Base-by-base conservation (phyloP, 1,284 basidiomycete genomes). In the Caloboletus inedulis region DNA sequence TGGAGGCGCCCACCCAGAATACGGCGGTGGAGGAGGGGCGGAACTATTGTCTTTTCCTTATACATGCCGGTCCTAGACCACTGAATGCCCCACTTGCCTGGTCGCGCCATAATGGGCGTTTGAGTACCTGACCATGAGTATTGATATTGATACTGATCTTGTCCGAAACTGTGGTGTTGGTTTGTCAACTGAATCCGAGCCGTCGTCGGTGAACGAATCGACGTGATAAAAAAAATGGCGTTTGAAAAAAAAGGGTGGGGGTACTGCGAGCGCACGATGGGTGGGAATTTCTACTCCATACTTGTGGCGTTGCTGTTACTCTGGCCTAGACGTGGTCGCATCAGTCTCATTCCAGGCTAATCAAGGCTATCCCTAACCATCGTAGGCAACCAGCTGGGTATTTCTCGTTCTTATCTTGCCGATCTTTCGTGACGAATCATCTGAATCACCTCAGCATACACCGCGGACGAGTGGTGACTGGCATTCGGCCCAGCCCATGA, bases 31-130 rank as follows among this genome's bases (percentile, higher is more conserved):
- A 3, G 47, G 39, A 16, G 51, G 25, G 1, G 13, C 41, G 5
- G 19, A 46, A 21, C 59, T 23, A 23, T 19, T 6, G 6, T 29
- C n/a, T 23, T 37, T 25, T 3, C 14, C 50, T n/a, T 19, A 27
- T 16, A 9, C 2, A 6, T 19, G 4, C 4, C 4, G 0, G 13
- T 40, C 4, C 9, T n/a, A 30, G 16, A 19, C 6, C 9, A 13
- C 6, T 9, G 14, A 33, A 8, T 40, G 39, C 23, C 7, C 33
- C 29, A 18, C 48, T 58, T 41, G 44, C 59, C 33, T 44, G 6
- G 60, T 60, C 1, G 60, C 35, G 3, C 59, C 59, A 12, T 61
- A 64, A 36, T 51, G 30, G 30, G 18, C 3, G 27, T 5, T 46
- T 12, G 36, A 33, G 18, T 41, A 4, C 13, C 49, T 47, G 23